A percentile compares a stretch with the other conserved stretches of the same genome.
phyloP scores from a whole-genome alignment of 2,329 filamentous ascomycete genomes.

The Westerdykella aurantiaca region DNA sequence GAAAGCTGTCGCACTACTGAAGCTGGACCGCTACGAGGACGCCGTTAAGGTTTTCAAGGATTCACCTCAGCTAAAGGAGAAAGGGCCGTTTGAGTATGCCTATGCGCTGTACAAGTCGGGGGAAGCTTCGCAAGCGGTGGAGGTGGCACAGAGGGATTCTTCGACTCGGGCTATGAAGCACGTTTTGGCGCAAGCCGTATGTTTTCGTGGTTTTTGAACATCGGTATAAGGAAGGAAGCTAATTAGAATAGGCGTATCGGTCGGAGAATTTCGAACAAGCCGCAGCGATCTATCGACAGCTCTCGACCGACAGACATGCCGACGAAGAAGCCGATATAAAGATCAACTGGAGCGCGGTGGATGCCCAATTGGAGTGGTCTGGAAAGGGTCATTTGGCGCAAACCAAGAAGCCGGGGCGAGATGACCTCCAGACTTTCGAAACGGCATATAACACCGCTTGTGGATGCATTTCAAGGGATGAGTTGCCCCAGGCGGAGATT shows the following conservation, averaged over 20 bases:
- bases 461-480: conserved; percentile 62
- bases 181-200: conserved; percentile 57
- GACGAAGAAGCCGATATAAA: conserved; percentile 68
- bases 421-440: conserved; percentile 71
- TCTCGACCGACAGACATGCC: conserved; percentile 46
- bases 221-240: conserved; percentile 5
- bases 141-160: conserved; percentile 41
- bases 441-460: conserved; percentile 77
- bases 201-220: conserved; percentile 13
- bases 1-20: conserved; percentile 68
- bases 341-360: conserved; percentile 68
- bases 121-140: conserved; percentile 58
- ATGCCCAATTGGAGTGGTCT: conserved; percentile 68
- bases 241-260: conserved; percentile 56
- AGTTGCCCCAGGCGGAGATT: conserved; percentile 58
- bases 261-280: conserved; percentile 67
- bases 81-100: conserved; percentile 63
- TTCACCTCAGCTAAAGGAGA: conserved; percentile 54
- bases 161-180: conserved; percentile 50
- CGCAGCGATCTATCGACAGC: conserved; percentile 55
- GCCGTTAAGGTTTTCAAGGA: conserved; percentile 64
- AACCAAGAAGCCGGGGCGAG: conserved; percentile 52
- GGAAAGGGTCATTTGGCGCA: conserved; percentile 49
- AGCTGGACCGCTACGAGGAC: conserved; percentile 77
- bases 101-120: conserved; percentile 83